A percentile compares a stretch with the other conserved stretches of the same genome.
Evolutionary conservation across 2,329 filamentous ascomycete species (phyloP).

Genomic region (Sporothrix variecibatus): DNA sequence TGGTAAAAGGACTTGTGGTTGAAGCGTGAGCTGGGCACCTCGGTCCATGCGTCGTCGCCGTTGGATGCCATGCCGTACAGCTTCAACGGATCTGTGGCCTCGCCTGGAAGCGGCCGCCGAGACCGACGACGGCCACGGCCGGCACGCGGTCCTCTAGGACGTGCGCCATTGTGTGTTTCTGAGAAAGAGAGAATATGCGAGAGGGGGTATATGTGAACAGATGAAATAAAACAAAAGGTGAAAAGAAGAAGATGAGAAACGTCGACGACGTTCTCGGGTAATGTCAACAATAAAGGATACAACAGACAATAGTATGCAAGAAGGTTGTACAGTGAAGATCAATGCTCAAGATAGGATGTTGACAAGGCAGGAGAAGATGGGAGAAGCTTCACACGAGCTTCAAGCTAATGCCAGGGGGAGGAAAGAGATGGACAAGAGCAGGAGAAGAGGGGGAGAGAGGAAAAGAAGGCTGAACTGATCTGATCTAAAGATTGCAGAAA

Average conservation of each 20-base stretch:
- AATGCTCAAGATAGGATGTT: background rate
- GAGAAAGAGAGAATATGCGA: background rate
- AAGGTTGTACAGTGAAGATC: background rate
- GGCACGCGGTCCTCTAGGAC: conserved; percentile 27
- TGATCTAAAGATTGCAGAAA: background rate
- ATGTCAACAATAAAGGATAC: background rate
- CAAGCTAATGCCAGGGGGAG: background rate
- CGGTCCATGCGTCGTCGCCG: conserved; percentile 28
- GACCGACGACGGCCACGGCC: conserved; percentile 43
- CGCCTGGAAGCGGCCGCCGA: conserved; percentile 42
- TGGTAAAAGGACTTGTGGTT: conserved; percentile 41
- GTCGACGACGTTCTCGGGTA: background rate
- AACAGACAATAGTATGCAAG: background rate
- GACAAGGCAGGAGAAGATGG: background rate
- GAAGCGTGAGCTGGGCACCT: conserved; percentile 37
- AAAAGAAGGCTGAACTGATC: background rate
- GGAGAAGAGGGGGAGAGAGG: background rate
- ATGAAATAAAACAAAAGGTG: background rate
- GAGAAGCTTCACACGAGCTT: background rate
- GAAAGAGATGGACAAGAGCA: background rate
- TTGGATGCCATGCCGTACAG: conserved; percentile 38
- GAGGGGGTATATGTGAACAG: background rate
- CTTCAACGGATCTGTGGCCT: conserved; percentile 36
- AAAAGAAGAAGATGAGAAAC: background rate
- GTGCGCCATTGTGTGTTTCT: conserved; percentile 19